Conservation (phyloP, 805 yeast genomes). For the Candida succiphila region DNA sequence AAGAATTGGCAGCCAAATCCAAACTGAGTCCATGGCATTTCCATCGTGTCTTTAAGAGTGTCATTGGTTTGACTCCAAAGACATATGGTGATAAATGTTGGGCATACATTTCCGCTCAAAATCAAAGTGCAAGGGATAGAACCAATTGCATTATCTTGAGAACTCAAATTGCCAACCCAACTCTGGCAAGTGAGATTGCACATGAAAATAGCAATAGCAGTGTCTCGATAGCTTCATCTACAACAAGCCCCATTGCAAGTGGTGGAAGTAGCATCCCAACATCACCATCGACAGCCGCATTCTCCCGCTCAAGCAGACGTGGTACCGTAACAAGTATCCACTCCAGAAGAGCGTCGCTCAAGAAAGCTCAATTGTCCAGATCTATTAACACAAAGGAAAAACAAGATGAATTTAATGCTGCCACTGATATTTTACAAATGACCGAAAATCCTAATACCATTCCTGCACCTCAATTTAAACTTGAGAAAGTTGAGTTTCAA, state of each 20-base stretch:
- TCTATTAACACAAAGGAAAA: neutral
- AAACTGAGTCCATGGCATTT: slow-evolving; percentile 88
- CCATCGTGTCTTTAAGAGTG: slow-evolving; percentile 80
- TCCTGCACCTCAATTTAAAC: too few species aligned
- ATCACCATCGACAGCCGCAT: neutral
- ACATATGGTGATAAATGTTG: slow-evolving; percentile 81
- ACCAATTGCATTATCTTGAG: slow-evolving; percentile 18
- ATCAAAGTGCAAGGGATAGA: slow-evolving; percentile 6
- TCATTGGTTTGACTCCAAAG: slow-evolving; percentile 82
- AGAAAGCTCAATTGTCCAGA: neutral
- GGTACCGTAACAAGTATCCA: too few species aligned
- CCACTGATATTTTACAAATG: too few species aligned
- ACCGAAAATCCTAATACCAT: too few species aligned
- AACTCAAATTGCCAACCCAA: slow-evolving; percentile 23
- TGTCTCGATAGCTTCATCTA: too few species aligned
- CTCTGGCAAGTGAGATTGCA: slow-evolving; percentile 12
- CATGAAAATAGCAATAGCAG: neutral
- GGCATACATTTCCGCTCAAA: slow-evolving; percentile 36
- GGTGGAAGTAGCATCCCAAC: neutral
- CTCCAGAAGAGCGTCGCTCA: neutral
- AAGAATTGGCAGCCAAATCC: slow-evolving; percentile 78
- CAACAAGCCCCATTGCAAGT: neutral
- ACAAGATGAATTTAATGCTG: neutral
- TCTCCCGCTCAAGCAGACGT: too few species aligned
- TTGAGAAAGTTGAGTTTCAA: too few species aligned